Conservation (phyloP, 2,329 filamentous ascomycete genomes). For the Tricladium varicosporioides region DNA sequence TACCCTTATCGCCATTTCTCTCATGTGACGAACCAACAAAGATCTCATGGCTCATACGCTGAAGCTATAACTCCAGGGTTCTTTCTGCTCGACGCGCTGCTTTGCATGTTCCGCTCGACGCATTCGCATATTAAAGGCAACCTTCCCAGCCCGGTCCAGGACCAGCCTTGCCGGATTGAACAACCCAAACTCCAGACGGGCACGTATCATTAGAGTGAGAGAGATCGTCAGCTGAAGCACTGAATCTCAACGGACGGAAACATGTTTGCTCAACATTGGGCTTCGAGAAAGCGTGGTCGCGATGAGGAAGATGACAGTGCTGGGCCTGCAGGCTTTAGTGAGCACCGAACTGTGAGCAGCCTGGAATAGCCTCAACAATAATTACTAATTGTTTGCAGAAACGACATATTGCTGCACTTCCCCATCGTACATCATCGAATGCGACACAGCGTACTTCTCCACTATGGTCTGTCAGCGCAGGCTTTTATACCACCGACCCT, state of each 20-base stretch:
- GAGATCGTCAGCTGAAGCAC: conserved; percentile 5
- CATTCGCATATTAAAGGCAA: conserved; percentile 11
- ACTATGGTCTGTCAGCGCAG: conserved; percentile 18
- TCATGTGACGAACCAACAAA: conserved; percentile 6
- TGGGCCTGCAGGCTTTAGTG: conserved; percentile 28
- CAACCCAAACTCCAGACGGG: conserved; percentile 15
- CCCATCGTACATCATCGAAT: conserved; percentile 29
- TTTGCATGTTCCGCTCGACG: neutral
- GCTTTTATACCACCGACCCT: conserved; percentile 21
- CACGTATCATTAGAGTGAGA: conserved; percentile 2
- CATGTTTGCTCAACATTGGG: conserved; percentile 25
- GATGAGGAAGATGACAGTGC: conserved; percentile 30
- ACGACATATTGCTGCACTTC: conserved; percentile 31
- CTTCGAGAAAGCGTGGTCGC: conserved; percentile 27
- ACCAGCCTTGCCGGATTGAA: conserved; percentile 16
- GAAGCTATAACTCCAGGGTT: conserved; percentile 23
- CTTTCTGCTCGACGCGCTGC: conserved; percentile 6
- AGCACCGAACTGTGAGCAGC: conserved; percentile 31
- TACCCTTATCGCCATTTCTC: neutral
- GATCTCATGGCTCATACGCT: conserved; percentile 1
- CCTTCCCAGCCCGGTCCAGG: neutral
- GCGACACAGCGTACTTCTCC: conserved; percentile 19
- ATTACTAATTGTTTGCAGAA: conserved; percentile 25
- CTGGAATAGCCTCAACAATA: neutral
- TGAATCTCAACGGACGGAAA: conserved; percentile 7